Evolutionary conservation across 371 early-diverging fungal genomes (phyloP).

Genomic region (Furculomyces boomerangus): DNA sequence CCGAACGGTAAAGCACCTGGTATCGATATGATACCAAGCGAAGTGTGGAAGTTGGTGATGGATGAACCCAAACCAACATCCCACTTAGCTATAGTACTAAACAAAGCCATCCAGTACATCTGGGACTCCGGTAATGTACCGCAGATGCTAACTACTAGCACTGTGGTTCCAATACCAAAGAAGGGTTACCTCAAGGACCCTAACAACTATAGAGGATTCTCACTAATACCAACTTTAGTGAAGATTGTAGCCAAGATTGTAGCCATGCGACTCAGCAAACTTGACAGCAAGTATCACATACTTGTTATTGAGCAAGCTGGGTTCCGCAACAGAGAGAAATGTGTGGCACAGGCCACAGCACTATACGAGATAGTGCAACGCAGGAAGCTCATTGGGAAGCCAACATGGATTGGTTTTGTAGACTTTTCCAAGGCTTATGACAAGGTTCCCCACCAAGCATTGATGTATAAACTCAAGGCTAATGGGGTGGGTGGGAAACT

Average conservation of each 20-base stretch:
- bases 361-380: neutral
- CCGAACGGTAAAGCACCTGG: constrained; percentile 2
- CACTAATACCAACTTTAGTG: neutral
- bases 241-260: neutral
- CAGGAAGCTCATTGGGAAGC: neutral
- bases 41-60: neutral
- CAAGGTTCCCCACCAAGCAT: neutral
- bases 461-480: neutral
- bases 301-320: neutral
- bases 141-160: neutral
- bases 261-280: neutral
- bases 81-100: neutral
- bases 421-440: neutral
- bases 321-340: neutral
- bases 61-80: neutral
- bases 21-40: neutral
- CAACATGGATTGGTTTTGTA: neutral
- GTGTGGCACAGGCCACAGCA: neutral
- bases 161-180: neutral
- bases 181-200: neutral
- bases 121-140: neutral
- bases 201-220: neutral
- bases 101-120: neutral
- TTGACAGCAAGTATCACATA: neutral
- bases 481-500: neutral